Percentiles rank a stretch among this genome's conserved stretches.
Evolutionary conservation across 2,329 filamentous ascomycete genomes (phyloP).

Genomic region (Apiospora saccharicola): DNA sequence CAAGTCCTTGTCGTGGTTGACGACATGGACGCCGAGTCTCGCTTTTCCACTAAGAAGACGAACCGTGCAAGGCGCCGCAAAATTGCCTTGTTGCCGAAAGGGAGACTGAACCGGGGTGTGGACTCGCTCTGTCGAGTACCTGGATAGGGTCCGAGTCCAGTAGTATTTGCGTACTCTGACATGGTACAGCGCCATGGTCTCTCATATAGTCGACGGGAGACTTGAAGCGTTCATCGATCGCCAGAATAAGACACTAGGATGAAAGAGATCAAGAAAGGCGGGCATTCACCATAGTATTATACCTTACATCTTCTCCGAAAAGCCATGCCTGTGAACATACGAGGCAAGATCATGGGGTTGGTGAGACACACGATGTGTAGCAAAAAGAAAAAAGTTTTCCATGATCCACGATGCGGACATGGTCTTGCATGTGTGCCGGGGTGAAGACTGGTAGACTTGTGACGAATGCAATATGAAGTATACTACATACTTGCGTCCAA

Average conservation of each 20-base stretch:
- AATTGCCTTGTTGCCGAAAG: conserved; percentile 29
- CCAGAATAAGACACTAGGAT: not conserved
- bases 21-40: conserved; percentile 33
- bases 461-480: not conserved
- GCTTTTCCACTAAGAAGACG: conserved; percentile 33
- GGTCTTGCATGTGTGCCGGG: not conserved
- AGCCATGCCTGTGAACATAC: not conserved
- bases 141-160: conserved; percentile 26
- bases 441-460: not conserved
- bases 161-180: conserved; percentile 37
- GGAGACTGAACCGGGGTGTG: conserved; percentile 35
- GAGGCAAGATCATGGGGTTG: not conserved
- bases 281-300: not conserved
- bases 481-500: not conserved
- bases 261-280: not conserved
- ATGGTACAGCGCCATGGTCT: conserved; percentile 29
- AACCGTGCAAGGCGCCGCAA: conserved; percentile 30
- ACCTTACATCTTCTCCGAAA: not conserved
- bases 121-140: not conserved
- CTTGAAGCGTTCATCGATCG: not conserved
- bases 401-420: not conserved
- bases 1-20: conserved; percentile 29
- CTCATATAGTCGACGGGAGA: not conserved
- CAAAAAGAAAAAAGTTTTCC: conserved; percentile 8
- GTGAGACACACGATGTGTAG: not conserved